Evolutionary conservation across 768 basidiomycete genomes (phyloP), one percentile per base, ranked within the genome.

Genomic region (Tricholoma flavovirens): DNA sequence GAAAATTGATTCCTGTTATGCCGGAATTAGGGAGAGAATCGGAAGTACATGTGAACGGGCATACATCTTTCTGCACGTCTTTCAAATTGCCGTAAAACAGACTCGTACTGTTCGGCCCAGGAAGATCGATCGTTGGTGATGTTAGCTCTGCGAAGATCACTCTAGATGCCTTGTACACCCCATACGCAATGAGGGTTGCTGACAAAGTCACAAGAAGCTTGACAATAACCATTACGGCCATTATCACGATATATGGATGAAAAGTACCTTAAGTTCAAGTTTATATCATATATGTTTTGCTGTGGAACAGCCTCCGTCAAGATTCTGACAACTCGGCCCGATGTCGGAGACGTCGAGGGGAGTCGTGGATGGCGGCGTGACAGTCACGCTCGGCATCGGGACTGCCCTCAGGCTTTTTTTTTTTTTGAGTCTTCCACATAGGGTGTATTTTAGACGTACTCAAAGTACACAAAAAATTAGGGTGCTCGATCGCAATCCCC

Each of bases 41-140:
- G 5, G 6, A 15, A 40, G 14, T 29, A 9, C 38, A 38, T 51
- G 0, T 36, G 19, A 14, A 45, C n/a, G n/a, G n/a, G n/a, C 72
- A 32, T 57, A 81, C 81, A 6, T 69, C 73, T 4, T 75, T 64
- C 60, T 63, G 67, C 4, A 84, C 70, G 5, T 78, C 71, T 35
- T 62, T 68, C 57, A 81, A 51, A 61, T 83, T 77, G 8, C 84
- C 83, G 53, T 67, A 81, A 11, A 86, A 50, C 52, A 69, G 70
- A 59, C 73, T 78, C 2, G 70, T 49, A 52, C 64, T 76, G 17
- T 75, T 70, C 1, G 83, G 83, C 1, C 83, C 83, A 2, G 76
- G 83, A 22, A 85, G 71, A 40, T 71, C 59, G 15, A 73, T 71
- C 12, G 84, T 60, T 2, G 78, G 74, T 0, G 79, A 80, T 8